phyloP scores from a whole-genome alignment of 306 rosid species.

The Astragalus membranaceus region DNA sequence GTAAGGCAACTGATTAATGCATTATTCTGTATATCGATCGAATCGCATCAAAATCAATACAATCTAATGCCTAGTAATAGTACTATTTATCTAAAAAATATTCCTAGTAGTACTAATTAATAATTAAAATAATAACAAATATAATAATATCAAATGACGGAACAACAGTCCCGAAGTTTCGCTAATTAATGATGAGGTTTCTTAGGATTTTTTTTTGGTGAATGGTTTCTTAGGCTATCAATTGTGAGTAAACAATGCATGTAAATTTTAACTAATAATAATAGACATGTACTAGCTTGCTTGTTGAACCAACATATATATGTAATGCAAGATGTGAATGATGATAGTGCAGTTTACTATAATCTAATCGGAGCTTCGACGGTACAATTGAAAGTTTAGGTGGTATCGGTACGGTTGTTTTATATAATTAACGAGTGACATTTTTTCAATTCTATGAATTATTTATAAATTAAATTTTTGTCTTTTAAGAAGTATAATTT shows the following conservation, averaged over 20 bases:
- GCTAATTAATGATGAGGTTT: background rate
- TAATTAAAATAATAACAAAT: background rate
- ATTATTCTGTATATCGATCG: background rate
- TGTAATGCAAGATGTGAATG: no score
- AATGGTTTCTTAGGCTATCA: background rate
- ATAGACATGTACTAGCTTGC: background rate
- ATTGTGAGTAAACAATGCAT: background rate
- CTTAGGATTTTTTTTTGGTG: background rate
- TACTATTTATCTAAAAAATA: background rate
- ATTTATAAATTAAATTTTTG: no score
- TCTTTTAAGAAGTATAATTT: no score
- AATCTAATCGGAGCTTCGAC: no score
- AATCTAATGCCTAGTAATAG: background rate
- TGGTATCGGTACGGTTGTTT: no score
- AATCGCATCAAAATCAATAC: background rate
- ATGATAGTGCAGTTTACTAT: no score
- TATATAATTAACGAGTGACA: no score
- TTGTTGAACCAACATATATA: no score
- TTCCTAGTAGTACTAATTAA: background rate
- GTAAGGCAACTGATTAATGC: background rate
- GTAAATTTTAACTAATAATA: background rate
- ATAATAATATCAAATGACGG: background rate
- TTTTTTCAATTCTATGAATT: no score
- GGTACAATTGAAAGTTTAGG: no score
- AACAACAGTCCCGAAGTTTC: constrained; percentile 9